Evolutionary conservation across 768 basidiomycete genomes (phyloP), one percentile per base, ranked within the genome.

Genomic region (Postia placenta): DNA sequence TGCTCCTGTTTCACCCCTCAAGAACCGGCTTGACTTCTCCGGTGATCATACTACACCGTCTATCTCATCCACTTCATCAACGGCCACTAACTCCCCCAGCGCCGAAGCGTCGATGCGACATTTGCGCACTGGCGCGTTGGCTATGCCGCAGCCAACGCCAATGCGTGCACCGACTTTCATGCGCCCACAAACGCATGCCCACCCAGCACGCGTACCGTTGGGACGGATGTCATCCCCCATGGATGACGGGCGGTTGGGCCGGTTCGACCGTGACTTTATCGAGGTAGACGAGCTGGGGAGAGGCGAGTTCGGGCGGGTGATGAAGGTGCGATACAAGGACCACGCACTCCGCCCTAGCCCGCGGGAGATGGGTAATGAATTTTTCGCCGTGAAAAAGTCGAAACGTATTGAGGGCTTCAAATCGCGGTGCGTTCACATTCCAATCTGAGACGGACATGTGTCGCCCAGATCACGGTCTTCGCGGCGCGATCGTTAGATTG

Each of bases 341-440:
- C 67, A 37, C n/a, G 26, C 37, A 3, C n/a, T n/a, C n/a, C n/a
- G n/a, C n/a, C 24, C 22, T 22, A 27, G 25, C 6, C 15, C 23
- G 25, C 38, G 56, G 20, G 56, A 48, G 2, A 50, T 45, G 9
- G 56, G 52, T 20, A 56, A 57, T 15, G 56, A 69, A 42, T 67
- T 90, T 27, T 94, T 77, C 64, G 95, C 95, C 9, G 81, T 99
- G 60, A 99, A 99, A 75, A 87, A 89, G 64, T 94, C 91, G 25
- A 93, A 94, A 70, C 78, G 81, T 26, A 94, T 96, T 57, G 88
- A 92, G 60, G 95, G 95, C 23, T 79, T 78, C 35, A 85, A 87
- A 67, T 94, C 96, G 69, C 78, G 95, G 89, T 94, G 64, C 60
- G 82, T 69, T 48, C 53, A 3, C 9, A 33, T n/a, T n/a, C n/a